phyloP scores from a whole-genome alignment of 345 rosid genomes.

The Salix suchowensis region DNA sequence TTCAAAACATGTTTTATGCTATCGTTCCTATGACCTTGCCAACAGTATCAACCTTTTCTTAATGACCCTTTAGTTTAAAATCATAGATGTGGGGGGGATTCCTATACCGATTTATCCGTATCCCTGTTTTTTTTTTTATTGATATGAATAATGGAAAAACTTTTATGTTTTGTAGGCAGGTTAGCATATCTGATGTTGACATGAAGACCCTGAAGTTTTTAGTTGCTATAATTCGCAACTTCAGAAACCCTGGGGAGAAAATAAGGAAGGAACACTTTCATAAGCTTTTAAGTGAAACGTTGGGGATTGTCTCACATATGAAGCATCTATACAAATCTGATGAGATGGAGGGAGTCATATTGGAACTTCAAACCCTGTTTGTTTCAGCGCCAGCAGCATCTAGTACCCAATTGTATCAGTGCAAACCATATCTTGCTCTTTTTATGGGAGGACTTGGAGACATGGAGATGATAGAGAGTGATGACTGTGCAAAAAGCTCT shows the following conservation, averaged over 20 bases:
- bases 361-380: constrained; percentile 65
- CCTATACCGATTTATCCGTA: background rate
- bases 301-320: constrained; percentile 49
- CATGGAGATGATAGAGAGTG: constrained; percentile 53
- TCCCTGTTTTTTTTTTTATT: background rate
- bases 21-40: background rate
- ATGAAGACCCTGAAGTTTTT: constrained; percentile 62
- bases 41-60: background rate
- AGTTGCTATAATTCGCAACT: constrained; percentile 35
- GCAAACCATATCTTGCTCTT: constrained; percentile 62
- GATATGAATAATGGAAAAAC: constrained; percentile 12
- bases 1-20: background rate
- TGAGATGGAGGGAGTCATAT: constrained; percentile 57
- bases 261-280: constrained; percentile 23
- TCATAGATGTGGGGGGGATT: background rate
- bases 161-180: constrained; percentile 49
- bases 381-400: constrained; percentile 37
- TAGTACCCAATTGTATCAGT: constrained; percentile 34
- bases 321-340: constrained; percentile 47
- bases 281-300: constrained; percentile 50
- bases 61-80: background rate
- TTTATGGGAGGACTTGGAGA: constrained; percentile 67
- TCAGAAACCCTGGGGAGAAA: constrained; percentile 33
- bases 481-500: constrained; percentile 54
- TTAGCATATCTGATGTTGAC: constrained; percentile 43